phyloP scores from a whole-genome alignment of 2,329 filamentous ascomycete species.

The Diaporthe sp. region DNA sequence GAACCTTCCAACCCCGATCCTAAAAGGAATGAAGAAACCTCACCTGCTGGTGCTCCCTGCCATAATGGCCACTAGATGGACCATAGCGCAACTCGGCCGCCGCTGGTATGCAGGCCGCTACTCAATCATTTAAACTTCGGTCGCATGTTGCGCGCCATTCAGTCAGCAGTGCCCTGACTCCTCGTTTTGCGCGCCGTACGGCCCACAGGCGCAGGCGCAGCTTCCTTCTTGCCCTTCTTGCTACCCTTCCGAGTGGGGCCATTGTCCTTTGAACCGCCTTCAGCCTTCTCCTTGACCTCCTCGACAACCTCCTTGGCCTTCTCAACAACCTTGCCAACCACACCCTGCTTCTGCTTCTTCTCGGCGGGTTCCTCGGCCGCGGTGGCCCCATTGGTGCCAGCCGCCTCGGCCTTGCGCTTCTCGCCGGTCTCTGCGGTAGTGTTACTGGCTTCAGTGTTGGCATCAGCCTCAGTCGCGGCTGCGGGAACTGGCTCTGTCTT shows the following conservation, averaged over 20 bases:
- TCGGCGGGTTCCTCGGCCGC: conserved; percentile 27
- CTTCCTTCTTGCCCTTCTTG: conserved; percentile 44
- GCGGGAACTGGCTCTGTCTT: conserved; percentile 7
- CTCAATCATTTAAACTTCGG: not conserved
- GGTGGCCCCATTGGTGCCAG: conserved; percentile 19
- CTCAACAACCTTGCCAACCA: conserved; percentile 38
- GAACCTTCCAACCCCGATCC: conserved; percentile 11
- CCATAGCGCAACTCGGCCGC: not conserved
- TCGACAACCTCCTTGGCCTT: conserved; percentile 36
- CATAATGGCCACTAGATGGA: not conserved
- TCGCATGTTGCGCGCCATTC: not conserved
- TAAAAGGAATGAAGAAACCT: conserved; percentile 16
- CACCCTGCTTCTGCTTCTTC: conserved; percentile 37
- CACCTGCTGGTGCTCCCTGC: conserved; percentile 12
- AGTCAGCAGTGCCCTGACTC: conserved; percentile 49
- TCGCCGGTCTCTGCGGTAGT: conserved; percentile 34
- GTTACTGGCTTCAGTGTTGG: conserved; percentile 5
- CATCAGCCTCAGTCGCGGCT: conserved; percentile 6
- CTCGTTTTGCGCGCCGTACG: conserved; percentile 54
- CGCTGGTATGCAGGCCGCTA: not conserved
- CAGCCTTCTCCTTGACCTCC: conserved; percentile 34
- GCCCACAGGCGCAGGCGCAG: conserved; percentile 46
- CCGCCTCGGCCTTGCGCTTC: conserved; percentile 44
- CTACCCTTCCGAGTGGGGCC: conserved; percentile 41
- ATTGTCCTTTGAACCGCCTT: conserved; percentile 7